A percentile compares a stretch with the other conserved stretches of the same genome.
phyloP scores from a whole-genome alignment of 176 grass and related monocot species.

The Oryza glaberrima region DNA sequence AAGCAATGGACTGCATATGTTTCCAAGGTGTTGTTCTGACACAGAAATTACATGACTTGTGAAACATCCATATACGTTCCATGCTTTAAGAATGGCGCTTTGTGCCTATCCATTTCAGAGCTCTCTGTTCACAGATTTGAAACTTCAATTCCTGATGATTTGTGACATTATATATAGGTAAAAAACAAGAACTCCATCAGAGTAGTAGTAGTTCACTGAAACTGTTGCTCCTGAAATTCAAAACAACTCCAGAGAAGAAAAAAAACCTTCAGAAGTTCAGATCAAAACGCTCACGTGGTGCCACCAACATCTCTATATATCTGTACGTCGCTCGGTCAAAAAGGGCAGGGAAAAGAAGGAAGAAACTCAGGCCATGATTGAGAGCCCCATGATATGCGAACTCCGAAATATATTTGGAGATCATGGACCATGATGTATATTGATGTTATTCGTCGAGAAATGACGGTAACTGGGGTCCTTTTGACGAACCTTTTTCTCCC shows the following conservation, averaged over 20 bases:
- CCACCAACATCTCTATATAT: neutral
- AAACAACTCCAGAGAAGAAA: neutral
- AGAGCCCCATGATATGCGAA: constrained; percentile 23
- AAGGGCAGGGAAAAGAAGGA: constrained; percentile 11
- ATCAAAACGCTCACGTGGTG: constrained; percentile 4
- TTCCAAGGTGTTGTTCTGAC: neutral
- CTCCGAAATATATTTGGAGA: constrained; percentile 23
- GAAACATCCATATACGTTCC: neutral
- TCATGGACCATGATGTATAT: constrained; percentile 42
- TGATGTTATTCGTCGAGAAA: constrained; percentile 23
- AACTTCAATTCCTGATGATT: neutral
- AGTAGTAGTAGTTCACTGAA: neutral
- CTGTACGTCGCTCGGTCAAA: constrained; percentile 33
- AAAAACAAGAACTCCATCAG: neutral
- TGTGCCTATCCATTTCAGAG: neutral
- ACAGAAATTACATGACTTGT: neutral
- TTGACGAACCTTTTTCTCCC: constrained; percentile 3
- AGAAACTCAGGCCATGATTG: constrained; percentile 42
- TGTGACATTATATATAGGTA: neutral
- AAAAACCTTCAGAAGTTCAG: neutral
- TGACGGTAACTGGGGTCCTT: neutral
- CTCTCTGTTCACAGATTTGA: neutral
- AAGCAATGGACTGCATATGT: neutral
- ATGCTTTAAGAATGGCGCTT: neutral
- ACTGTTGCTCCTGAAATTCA: neutral